Base-by-base conservation (phyloP, 176 grass and related monocot genomes). In the Poa annua region DNA sequence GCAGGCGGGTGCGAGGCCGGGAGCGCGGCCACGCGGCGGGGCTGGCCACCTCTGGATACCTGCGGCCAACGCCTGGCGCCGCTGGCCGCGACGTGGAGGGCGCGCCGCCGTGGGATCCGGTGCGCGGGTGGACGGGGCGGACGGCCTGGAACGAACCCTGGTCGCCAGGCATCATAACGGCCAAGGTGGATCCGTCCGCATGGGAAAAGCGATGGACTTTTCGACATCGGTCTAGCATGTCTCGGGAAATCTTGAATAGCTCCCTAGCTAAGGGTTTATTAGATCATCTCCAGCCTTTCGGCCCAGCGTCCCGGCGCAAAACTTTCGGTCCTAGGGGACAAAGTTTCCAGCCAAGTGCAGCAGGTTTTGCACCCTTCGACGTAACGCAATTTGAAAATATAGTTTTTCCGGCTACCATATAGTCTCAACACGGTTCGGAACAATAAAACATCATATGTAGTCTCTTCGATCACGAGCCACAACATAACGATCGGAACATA, bases 41-140 rank as follows among this genome's bases (percentile, higher is more conserved):
- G 71, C 53, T 90, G 81, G 87, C 75, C n/a, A 17, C 95, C 92
- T 89, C 75, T 80, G 84, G 94, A 87, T 92, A 75, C 77, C 86
- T 20, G 36, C 64, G 66, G 26, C 54, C 62, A 84, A 54, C 81
- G 70, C 87, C 70, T 88, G 95, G 92, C 79, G 36, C 0, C 75
- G 73, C 14, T 51, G 3, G 74, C 0, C 44, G 81, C 83, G 81
- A 94, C 95, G 90, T 88, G 44, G 29, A 20, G 33, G 19, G 0
- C 8, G 0, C 0, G 0, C 2, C 2, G 48, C 84, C 84, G 81
- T 74, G 55, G 55, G 81, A 91, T 91, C 42, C 15, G 67, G 35
- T 5, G 4, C 8, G 51, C 10, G 32, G 39, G 5, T 38, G 49
- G 56, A 15, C 21, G 57, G 13, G 47, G 39, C 5, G 80, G 74